These are phyloP conservation scores for Sugiyamaella chiloensis DNA, from an alignment of 805 yeast genomes.

Conservation along the genomic window DNA sequence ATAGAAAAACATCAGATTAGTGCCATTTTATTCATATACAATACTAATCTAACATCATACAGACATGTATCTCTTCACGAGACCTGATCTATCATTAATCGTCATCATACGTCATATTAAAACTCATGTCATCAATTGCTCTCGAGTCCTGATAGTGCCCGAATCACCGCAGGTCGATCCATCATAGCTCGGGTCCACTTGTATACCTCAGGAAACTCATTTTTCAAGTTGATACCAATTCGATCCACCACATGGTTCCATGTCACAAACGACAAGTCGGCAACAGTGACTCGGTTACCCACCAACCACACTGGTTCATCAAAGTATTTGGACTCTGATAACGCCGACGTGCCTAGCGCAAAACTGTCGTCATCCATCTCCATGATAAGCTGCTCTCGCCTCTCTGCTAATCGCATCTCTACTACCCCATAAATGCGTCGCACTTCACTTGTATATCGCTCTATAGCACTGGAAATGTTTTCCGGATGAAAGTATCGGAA, in stretches of 20 bases:
- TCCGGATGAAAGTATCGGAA: conserved; percentile 87
- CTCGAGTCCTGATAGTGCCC: conserved; percentile 68
- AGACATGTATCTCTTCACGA: no score
- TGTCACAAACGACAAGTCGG: conserved; percentile 90
- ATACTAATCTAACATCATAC: no score
- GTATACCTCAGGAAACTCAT: conserved; percentile 84
- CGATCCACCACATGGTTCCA: conserved; percentile 96
- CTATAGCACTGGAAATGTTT: conserved; percentile 83
- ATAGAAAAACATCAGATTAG: no score
- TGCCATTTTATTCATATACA: no score
- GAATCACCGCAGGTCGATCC: conserved; percentile 87
- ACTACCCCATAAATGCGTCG: conserved; percentile 89
- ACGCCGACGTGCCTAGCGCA: conserved; percentile 82
- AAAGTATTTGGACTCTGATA: conserved; percentile 78
- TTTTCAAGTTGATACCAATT: conserved; percentile 81
- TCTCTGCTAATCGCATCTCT: conserved; percentile 92
- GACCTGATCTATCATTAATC: conserved; percentile 1
- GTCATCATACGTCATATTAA: background rate
- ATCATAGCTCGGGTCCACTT: conserved; percentile 95
- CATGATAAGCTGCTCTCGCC: conserved; percentile 85
- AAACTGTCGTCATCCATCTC: conserved; percentile 87
- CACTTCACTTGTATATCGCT: conserved; percentile 87
- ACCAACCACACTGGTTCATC: conserved; percentile 96
- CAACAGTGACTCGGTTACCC: conserved; percentile 75
- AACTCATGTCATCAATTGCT: conserved; percentile 30